Percentiles rank a stretch among this genome's conserved stretches.
Evolutionary conservation across 1,139 yeast species (phyloP).

Genomic region (Martiniozyma asiatica): DNA sequence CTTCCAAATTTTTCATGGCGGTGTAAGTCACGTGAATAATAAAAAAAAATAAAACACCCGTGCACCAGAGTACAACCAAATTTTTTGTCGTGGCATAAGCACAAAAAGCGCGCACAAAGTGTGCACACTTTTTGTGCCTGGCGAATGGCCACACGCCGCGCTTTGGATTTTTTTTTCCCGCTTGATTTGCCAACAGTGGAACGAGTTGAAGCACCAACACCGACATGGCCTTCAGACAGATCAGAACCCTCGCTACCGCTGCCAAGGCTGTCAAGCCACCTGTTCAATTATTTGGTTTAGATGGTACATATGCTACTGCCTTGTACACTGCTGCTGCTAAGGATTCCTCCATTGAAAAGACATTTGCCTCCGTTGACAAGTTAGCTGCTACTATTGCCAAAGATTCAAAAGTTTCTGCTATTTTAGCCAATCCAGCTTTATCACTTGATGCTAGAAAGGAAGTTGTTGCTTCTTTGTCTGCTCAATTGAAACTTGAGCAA

Average conservation of each 20-base stretch:
- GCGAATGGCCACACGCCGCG: too few relatives aligned
- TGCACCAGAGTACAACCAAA: too few relatives aligned
- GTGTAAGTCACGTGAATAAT: too few relatives aligned
- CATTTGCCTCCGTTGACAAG: slow-evolving; percentile 55
- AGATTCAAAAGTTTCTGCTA: slow-evolving; percentile 52
- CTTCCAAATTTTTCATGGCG: too few relatives aligned
- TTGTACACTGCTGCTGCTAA: slow-evolving; percentile 86
- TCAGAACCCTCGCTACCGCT: slow-evolving; percentile 43
- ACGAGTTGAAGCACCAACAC: slow-evolving; percentile 12
- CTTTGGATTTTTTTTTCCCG: too few relatives aligned
- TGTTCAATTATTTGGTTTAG: slow-evolving; percentile 86
- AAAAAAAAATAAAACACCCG: too few relatives aligned
- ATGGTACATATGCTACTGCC: slow-evolving; percentile 95
- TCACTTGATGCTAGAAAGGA: slow-evolving; percentile 61
- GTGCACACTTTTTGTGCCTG: too few relatives aligned
- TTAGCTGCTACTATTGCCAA: slow-evolving; percentile 43
- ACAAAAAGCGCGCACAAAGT: too few relatives aligned
- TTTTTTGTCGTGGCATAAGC: too few relatives aligned
- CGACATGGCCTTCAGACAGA: too few relatives aligned
- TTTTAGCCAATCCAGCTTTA: slow-evolving; percentile 76
- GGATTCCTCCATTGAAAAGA: slow-evolving; percentile 63
- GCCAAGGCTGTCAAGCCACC: slow-evolving; percentile 68
- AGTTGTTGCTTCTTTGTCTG: slow-evolving; percentile 51
- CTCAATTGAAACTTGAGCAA: slow-evolving; percentile 53
- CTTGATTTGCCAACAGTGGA: slow-evolving; percentile 1